Conservation (phyloP, 129 eudicot species). For the Lactuca saligna region DNA sequence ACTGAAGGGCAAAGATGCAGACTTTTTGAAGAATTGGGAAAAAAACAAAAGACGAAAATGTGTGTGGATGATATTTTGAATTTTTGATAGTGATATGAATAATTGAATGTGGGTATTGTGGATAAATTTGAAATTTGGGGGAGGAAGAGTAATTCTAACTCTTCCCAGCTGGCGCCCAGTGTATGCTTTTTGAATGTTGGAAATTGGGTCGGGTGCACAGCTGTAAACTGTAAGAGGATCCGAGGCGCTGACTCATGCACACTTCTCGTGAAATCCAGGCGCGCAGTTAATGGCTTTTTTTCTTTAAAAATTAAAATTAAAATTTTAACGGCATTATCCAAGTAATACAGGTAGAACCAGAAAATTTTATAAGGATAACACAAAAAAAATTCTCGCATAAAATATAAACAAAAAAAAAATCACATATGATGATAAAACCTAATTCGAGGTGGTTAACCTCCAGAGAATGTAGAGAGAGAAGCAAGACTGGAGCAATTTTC, state of each 20-base stretch:
- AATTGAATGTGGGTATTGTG: neutral
- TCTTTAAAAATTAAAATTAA: neutral
- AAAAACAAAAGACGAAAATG: conserved; percentile 4
- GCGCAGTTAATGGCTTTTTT: neutral
- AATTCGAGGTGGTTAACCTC: too few species aligned
- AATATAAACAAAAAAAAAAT: too few species aligned
- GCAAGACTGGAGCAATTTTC: too few species aligned
- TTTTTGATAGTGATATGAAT: too few species aligned
- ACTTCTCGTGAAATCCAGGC: neutral
- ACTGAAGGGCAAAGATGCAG: conserved; percentile 26
- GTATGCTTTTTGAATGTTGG: neutral
- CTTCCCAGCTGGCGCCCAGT: conserved; percentile 10
- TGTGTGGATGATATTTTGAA: neutral
- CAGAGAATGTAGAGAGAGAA: too few species aligned
- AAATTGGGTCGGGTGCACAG: neutral
- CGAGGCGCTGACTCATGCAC: neutral
- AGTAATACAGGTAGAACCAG: too few species aligned
- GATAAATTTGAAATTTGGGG: neutral
- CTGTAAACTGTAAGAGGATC: neutral
- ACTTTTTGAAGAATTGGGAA: neutral
- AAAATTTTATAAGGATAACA: too few species aligned
- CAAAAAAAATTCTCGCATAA: too few species aligned
- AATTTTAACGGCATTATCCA: neutral
- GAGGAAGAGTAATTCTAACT: neutral
- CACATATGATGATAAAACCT: too few species aligned